These are phyloP conservation scores for Magnolia officinalis DNA, from an alignment of 164 flowering plant genomes.

Conservation along the genomic window DNA sequence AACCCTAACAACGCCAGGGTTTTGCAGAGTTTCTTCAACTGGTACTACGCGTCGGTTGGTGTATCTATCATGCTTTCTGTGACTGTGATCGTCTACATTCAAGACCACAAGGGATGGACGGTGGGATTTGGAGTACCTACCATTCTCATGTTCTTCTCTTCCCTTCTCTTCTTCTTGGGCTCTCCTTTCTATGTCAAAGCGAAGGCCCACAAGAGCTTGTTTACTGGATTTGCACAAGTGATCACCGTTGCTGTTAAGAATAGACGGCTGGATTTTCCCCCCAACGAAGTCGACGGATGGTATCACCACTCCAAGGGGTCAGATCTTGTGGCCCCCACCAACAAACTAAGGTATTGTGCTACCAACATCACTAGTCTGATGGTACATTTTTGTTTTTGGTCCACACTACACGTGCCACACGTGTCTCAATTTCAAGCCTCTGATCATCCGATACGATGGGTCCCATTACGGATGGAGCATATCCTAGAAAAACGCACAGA, in stretches of 20 bases:
- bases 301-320: conserved; percentile 31
- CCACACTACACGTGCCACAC: neutral
- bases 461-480: too few species aligned
- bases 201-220: conserved; percentile 35
- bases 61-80: conserved; percentile 12
- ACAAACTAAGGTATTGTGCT: conserved; percentile 36
- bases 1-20: conserved; percentile 26
- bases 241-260: conserved; percentile 35
- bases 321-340: conserved; percentile 29
- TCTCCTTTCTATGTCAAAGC: conserved; percentile 36
- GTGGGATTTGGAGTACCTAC: conserved; percentile 36
- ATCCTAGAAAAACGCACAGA: neutral
- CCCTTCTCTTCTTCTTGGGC: conserved; percentile 39
- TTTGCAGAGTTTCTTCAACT: conserved; percentile 53
- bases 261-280: conserved; percentile 27
- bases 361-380: neutral
- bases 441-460: neutral
- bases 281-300: conserved; percentile 15
- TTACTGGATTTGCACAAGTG: conserved; percentile 40
- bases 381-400: neutral
- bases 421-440: neutral
- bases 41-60: conserved; percentile 38
- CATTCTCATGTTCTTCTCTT: conserved; percentile 26
- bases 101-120: conserved; percentile 49
- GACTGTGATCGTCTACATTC: conserved; percentile 40